These are phyloP conservation scores for Elongisporangium prolatum DNA, from an alignment of 352 stramenopile genomes.

Conservation along the genomic window DNA sequence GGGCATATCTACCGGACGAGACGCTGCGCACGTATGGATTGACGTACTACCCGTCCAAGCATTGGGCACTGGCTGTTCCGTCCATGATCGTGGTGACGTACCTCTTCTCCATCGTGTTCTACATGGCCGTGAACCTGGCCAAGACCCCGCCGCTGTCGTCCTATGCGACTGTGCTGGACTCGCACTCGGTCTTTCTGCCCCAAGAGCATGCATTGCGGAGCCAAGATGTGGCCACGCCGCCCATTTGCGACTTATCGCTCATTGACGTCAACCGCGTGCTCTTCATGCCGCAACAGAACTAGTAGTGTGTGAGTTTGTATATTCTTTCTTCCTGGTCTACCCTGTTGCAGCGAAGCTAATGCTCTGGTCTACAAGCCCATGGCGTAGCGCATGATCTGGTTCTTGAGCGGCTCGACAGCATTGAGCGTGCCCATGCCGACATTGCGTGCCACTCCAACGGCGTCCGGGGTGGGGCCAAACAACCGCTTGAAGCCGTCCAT, in stretches of 20 bases:
- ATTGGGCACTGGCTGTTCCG: slow-evolving; percentile 86
- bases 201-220: slow-evolving; percentile 23
- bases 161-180: slow-evolving; percentile 78
- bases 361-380: slow-evolving; percentile 66
- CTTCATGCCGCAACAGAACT: slow-evolving; percentile 23
- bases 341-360: not conserved
- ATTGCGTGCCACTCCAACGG: slow-evolving; percentile 71
- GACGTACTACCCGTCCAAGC: slow-evolving; percentile 88
- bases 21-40: slow-evolving; percentile 76
- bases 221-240: slow-evolving; percentile 54
- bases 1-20: slow-evolving; percentile 82
- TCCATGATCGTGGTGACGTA: slow-evolving; percentile 80
- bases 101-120: slow-evolving; percentile 76
- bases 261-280: slow-evolving; percentile 64
- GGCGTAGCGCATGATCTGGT: slow-evolving; percentile 87
- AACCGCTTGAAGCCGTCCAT: slow-evolving; percentile 90
- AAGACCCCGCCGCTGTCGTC: slow-evolving; percentile 63
- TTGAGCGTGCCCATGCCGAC: slow-evolving; percentile 86
- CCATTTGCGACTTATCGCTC: slow-evolving; percentile 75
- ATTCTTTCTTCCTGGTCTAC: slow-evolving; percentile 8
- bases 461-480: slow-evolving; percentile 70
- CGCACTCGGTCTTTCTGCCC: slow-evolving; percentile 55
- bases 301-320: slow-evolving; percentile 8
- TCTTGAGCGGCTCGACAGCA: slow-evolving; percentile 83
- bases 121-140: slow-evolving; percentile 82